phyloP scores from a whole-genome alignment of 352 stramenopile genomes.

The Pythium phragmitis region DNA sequence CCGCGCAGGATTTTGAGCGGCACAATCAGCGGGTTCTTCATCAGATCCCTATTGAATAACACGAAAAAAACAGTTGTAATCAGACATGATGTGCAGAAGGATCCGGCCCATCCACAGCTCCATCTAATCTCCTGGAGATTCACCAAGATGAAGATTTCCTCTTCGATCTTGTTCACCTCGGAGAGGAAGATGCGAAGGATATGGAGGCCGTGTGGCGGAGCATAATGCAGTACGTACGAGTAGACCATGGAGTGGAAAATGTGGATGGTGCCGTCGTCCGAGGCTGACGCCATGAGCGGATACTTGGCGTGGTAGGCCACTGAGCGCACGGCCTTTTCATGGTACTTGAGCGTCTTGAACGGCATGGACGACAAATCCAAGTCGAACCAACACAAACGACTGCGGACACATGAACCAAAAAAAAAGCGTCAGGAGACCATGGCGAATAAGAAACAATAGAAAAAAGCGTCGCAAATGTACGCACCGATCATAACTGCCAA shows the following conservation, averaged over 20 bases:
- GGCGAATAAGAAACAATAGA: not conserved
- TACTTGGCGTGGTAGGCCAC: slow-evolving; percentile 96
- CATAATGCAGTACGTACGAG: slow-evolving; percentile 68
- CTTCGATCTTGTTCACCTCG: too few species aligned
- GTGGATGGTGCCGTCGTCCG: slow-evolving; percentile 98
- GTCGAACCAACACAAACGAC: slow-evolving; percentile 98
- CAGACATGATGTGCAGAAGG: slow-evolving; percentile 3
- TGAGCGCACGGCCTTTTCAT: slow-evolving; percentile 95
- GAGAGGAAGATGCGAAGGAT: too few species aligned
- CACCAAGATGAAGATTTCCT: not conserved
- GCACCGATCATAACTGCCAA: slow-evolving; percentile 96
- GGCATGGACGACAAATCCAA: slow-evolving; percentile 96
- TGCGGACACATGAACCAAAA: slow-evolving; percentile 11
- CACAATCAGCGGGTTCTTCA: slow-evolving; percentile 99
- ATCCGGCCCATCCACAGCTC: slow-evolving; percentile 6
- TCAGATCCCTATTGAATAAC: slow-evolving; percentile 87
- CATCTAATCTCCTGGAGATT: not conserved
- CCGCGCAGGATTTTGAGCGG: slow-evolving; percentile 98
- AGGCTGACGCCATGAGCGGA: slow-evolving; percentile 98
- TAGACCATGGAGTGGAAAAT: slow-evolving; percentile 99
- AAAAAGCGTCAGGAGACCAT: not conserved
- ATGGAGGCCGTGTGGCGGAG: slow-evolving; percentile 6
- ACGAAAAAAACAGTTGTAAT: slow-evolving; percentile 9
- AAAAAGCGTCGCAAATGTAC: slow-evolving; percentile 1
- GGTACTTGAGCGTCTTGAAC: slow-evolving; percentile 99